Conservation (phyloP, 352 stramenopile genomes). For the Globisporangium megalacanthum region DNA sequence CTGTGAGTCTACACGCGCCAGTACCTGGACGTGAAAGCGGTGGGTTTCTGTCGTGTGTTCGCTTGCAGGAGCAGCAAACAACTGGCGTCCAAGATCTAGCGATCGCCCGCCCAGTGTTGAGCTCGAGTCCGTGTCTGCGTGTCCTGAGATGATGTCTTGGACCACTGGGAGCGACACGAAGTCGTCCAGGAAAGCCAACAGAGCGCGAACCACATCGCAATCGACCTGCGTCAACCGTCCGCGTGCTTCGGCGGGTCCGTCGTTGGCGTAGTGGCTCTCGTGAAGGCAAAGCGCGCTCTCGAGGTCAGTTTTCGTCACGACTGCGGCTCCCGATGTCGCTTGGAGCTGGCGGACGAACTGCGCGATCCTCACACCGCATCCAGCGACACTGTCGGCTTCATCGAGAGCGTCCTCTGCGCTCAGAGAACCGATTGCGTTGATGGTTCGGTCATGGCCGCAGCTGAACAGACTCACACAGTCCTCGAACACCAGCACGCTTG, state of each 20-base stretch:
- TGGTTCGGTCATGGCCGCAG: background rate
- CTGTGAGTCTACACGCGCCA: background rate
- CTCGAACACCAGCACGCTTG: slow-evolving; percentile 10
- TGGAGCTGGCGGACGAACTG: slow-evolving; percentile 1
- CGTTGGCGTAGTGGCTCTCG: background rate
- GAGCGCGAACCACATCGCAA: background rate
- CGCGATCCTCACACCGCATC: background rate
- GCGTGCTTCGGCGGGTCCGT: background rate
- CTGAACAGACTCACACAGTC: background rate
- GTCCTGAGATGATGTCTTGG: background rate
- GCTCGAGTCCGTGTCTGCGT: background rate
- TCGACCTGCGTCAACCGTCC: background rate
- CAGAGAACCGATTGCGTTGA: background rate
- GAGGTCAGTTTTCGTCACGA: background rate
- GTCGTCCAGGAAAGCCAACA: slow-evolving; percentile 7
- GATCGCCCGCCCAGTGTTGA: background rate
- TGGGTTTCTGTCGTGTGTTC: background rate
- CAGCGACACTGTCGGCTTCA: background rate
- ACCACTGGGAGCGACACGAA: background rate
- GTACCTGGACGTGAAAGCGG: slow-evolving; percentile 1
- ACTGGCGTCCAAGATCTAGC: too few species aligned
- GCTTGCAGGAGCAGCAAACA: too few species aligned
- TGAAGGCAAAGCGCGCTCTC: background rate
- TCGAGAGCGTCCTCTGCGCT: background rate
- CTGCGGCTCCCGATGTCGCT: background rate